Base-by-base conservation (phyloP, 306 rosid species). In the Sechiopsis laciniata region DNA sequence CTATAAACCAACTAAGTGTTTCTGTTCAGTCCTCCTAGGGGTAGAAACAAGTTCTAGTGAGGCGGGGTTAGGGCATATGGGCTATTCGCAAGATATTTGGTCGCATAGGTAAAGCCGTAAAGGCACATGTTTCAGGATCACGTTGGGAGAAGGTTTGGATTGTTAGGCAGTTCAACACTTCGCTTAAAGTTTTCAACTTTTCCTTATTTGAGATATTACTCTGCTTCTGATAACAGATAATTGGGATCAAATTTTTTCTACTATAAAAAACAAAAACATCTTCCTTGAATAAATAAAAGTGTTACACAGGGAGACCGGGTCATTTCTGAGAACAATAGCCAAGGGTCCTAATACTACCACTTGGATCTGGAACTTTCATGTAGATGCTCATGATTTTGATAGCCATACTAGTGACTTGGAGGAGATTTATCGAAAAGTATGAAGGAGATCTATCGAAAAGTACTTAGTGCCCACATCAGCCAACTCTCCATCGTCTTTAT, bases 161-260 rank as follows among this genome's bases (percentile, higher is more conserved):
- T 21, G 73, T 46, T 48, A 22, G 46, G 8, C 37, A 32, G 37
- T 32, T 32, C 37, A 32, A 32, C 29, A 65, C 16, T 11, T 37
- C 29, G 10, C n/a, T 42, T 42, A 3, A 1, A 9, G 54, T 10
- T 17, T n/a, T 16, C 51, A 63, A 65, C 35, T 19, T 17, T 40
- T 65, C 56, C 40, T 68, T 68, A 13, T 68, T 68, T 48, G 8
- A 68, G 57, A 21, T 45, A 48, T 21, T 42, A 42, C 32, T 21
- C 42, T 22, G 56, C 21, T 68, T 68, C 37, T 48, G 20, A 20
- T 46, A 11, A 40, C 54, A 46, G 56, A 68, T 46, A 13, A 21
- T 32, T 46, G 37, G 20, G 37, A 67, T 67, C 35, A 32, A 1
- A 32, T 32, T 32, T 32, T 32, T 32, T 32, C 0, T 32, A 32